Percentiles rank a stretch among this genome's conserved stretches.
Conservation (phyloP, 257 asterid genomes). For the Ocimum tenuiflorum region DNA sequence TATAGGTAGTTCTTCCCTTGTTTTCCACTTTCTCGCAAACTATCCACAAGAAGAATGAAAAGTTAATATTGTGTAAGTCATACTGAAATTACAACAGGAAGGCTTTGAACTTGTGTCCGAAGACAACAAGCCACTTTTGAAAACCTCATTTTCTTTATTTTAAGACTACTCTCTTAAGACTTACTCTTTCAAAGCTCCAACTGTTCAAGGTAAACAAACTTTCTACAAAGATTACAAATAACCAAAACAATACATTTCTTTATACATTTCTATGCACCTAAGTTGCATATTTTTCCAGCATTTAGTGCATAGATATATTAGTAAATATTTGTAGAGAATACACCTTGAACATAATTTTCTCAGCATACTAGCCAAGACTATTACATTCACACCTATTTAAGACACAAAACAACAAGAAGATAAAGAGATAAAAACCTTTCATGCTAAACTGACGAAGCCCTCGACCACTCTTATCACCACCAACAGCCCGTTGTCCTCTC, state of each 20-base stretch:
- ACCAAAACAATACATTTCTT: conserved; percentile 6
- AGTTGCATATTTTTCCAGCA: neutral
- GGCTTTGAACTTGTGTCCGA: neutral
- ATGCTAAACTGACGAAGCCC: conserved; percentile 99
- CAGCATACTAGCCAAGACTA: conserved; percentile 9
- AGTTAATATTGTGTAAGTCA: conserved; percentile 15
- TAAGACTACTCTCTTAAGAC: neutral
- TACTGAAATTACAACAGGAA: neutral
- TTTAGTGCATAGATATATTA: no score
- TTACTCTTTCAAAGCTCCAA: neutral
- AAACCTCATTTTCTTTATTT: no score
- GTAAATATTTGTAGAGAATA: no score
- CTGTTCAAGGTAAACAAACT: neutral
- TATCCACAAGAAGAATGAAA: conserved; percentile 49
- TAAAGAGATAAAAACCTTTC: conserved; percentile 53
- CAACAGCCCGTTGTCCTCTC: conserved; percentile 90
- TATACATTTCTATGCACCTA: neutral
- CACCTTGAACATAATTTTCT: neutral
- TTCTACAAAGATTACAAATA: neutral
- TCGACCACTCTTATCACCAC: conserved; percentile 90
- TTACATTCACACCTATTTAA: neutral
- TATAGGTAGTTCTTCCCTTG: no score
- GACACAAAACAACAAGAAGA: neutral
- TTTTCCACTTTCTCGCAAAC: conserved; percentile 10
- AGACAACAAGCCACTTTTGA: neutral